Conservation (phyloP, 2,329 filamentous ascomycete species). For the Sphaerulina vaccinii region DNA sequence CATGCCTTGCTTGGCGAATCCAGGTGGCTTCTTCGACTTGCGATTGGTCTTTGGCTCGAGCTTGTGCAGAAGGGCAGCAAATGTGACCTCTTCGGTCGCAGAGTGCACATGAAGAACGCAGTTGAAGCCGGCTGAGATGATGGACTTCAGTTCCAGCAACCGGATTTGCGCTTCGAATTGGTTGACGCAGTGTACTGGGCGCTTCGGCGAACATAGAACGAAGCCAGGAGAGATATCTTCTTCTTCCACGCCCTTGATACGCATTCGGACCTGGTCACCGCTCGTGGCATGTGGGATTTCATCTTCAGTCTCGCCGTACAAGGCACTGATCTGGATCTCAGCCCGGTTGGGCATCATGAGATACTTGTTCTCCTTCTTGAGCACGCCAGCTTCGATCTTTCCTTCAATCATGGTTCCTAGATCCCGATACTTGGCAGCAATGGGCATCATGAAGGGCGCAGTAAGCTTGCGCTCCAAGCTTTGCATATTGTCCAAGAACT, state of each 20-base stretch:
- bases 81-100: slow-evolving; percentile 95
- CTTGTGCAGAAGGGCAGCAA: slow-evolving; percentile 83
- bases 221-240: slow-evolving; percentile 95
- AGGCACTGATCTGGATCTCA: slow-evolving; percentile 72
- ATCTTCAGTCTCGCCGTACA: slow-evolving; percentile 96
- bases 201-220: slow-evolving; percentile 91
- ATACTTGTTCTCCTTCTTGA: slow-evolving; percentile 83
- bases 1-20: slow-evolving; percentile 78
- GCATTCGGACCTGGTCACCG: slow-evolving; percentile 90
- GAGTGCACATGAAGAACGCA: slow-evolving; percentile 97
- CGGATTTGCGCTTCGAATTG: slow-evolving; percentile 95
- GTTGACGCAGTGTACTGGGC: slow-evolving; percentile 84
- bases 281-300: slow-evolving; percentile 79
- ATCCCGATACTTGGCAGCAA: slow-evolving; percentile 94
- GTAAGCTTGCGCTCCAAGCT: slow-evolving; percentile 93
- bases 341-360: slow-evolving; percentile 96
- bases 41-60: slow-evolving; percentile 90
- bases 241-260: slow-evolving; percentile 92
- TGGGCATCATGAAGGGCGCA: slow-evolving; percentile 98
- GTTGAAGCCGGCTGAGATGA: slow-evolving; percentile 92
- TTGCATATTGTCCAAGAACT: slow-evolving; percentile 93
- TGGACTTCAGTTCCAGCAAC: slow-evolving; percentile 90
- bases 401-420: slow-evolving; percentile 97
- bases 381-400: slow-evolving; percentile 90
- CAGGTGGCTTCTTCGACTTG: slow-evolving; percentile 89